Evolutionary conservation across 2,329 filamentous ascomycete species (phyloP).

Genomic region (Fusarium veterinarium): DNA sequence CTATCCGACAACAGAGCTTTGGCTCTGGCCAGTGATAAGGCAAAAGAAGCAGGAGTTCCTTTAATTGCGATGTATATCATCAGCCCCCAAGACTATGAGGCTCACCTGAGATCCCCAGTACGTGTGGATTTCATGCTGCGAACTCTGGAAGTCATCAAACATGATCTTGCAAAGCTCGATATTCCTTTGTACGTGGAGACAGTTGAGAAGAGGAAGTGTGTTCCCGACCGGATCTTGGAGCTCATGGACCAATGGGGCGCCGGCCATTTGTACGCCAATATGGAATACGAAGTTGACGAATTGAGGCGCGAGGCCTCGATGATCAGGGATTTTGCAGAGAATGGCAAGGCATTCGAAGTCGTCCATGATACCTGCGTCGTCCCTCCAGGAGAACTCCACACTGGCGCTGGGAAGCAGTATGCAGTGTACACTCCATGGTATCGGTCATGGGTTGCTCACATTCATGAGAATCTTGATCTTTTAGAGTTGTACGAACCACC

Average conservation of each 20-base stretch:
- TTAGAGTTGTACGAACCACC: conserved; percentile 69
- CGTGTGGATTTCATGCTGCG: conserved; percentile 86
- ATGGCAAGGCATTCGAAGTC: conserved; percentile 75
- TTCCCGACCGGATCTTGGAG: conserved; percentile 71
- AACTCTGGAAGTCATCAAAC: conserved; percentile 72
- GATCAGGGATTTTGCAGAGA: conserved; percentile 68
- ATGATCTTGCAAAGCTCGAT: conserved; percentile 74
- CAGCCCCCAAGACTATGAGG: conserved; percentile 86
- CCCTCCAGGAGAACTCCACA: conserved; percentile 74
- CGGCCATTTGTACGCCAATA: conserved; percentile 81
- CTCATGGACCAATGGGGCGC: conserved; percentile 78
- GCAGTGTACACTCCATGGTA: conserved; percentile 89
- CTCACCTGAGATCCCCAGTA: conserved; percentile 78
- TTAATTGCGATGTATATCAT: conserved; percentile 82
- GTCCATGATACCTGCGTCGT: conserved; percentile 88
- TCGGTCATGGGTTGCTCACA: conserved; percentile 76
- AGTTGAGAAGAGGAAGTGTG: conserved; percentile 70
- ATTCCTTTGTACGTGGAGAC: conserved; percentile 84
- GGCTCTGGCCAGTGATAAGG: conserved; percentile 71
- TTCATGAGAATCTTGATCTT: conserved; percentile 76
- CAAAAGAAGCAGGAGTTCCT: conserved; percentile 75
- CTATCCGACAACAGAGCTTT: conserved; percentile 79
- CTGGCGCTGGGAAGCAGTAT: conserved; percentile 80
- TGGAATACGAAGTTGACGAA: conserved; percentile 94
- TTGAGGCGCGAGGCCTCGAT: conserved; percentile 79